Evolutionary conservation across 2,329 filamentous ascomycete genomes (phyloP), one percentile per base, ranked within the genome.

Genomic region (Colletotrichum sp.): DNA sequence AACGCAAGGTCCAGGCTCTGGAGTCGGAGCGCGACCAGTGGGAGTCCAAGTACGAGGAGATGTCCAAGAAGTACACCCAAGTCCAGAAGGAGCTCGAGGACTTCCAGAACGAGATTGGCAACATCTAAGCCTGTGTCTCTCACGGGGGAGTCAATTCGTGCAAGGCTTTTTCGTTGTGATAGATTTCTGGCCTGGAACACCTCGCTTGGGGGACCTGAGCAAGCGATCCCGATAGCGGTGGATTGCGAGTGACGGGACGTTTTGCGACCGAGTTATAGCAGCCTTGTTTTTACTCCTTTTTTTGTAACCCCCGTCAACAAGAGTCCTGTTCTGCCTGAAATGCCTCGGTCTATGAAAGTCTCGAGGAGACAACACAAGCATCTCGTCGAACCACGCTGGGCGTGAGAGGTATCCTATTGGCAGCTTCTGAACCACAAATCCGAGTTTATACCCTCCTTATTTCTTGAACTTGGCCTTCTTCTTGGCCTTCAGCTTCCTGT

Each of bases 31-130:
- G 95, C 83, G 96, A 98, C 87, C 93, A 96, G 87, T 98, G 96
- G 96, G 97, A 99, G 90, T 86, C 91, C 87, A 99, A 99, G 91
- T 99, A 98, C 89, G 97, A 99, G 89, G 96, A 99, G 87, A 98
- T 98, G 94, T 87, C 94, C 82, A 94, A 96, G 92, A 98, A 98
- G 89, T 94, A 98, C 90, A 88, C 89, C 80, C 86, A 90, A 74
- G 91, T 95, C 81, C 93, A 98, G 91, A 96, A 96, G 91, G 96
- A 98, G 86, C 90, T 98, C 84, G 93, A 98, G 83, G 94, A 96
- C 80, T 95, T 99, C 87, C 95, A 97, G 88, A 88, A 89, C 82
- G 96, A 98, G 88, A 96, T 99, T 88, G 94, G 94, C 90, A 97
- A 95, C 89, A 96, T 99, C 87, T 99, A 93, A 92, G 82, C 24